phyloP scores from a whole-genome alignment of 192 early-diverging fungal species.

The Backusella australiensis region DNA sequence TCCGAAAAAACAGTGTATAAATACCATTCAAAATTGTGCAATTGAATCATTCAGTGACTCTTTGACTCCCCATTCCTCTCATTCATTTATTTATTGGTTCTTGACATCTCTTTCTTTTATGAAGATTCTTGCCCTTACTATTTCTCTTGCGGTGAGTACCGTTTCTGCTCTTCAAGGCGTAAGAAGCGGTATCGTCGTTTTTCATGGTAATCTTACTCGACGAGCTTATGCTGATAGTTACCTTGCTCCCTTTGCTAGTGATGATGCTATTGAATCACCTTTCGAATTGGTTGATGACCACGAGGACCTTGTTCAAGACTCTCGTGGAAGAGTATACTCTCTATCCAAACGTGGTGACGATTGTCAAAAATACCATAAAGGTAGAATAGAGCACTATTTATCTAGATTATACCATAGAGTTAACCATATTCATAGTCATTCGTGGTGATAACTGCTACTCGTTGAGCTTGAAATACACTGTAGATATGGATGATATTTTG shows the following conservation, averaged over 20 bases:
- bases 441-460: constrained; percentile 19
- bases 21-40: background rate
- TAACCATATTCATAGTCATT: constrained; percentile 11
- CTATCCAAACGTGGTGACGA: constrained; percentile 16
- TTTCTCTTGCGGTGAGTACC: background rate
- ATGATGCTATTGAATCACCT: constrained; percentile 3
- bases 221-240: constrained; percentile 9
- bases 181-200: background rate
- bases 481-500: constrained; percentile 16
- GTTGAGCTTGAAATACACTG: constrained; percentile 9
- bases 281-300: constrained; percentile 26
- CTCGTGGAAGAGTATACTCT: background rate
- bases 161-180: background rate
- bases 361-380: constrained; percentile 20
- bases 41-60: background rate
- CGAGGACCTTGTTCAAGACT: background rate
- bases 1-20: background rate
- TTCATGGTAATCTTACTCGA: constrained; percentile 5
- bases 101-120: background rate
- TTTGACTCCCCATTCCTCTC: background rate
- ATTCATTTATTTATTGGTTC: background rate
- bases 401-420: too few species aligned
- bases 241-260: constrained; percentile 14
- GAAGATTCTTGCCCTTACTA: constrained; percentile 1
- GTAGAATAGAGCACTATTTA: background rate